Evolutionary conservation across 2,329 filamentous ascomycete species (phyloP).

Genomic region (Nemania abortiva): DNA sequence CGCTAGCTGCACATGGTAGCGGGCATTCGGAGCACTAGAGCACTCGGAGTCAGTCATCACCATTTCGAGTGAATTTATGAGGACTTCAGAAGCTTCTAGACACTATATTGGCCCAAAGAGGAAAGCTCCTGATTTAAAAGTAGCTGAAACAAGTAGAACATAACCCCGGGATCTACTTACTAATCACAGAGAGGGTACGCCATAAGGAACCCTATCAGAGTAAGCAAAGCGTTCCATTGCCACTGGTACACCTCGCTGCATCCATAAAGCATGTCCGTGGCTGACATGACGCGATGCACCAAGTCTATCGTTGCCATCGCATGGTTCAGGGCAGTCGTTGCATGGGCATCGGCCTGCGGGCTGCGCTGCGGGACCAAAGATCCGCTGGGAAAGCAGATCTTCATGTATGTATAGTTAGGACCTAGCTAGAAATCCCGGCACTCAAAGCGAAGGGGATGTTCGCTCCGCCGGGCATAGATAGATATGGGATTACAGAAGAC

Average conservation of each 20-base stretch:
- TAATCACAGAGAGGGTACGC: conserved; percentile 34
- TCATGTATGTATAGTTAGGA: background rate
- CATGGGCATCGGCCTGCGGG: conserved; percentile 31
- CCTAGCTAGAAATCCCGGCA: background rate
- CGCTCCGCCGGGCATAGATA: no score
- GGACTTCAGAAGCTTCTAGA: no score
- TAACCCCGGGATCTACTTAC: no score
- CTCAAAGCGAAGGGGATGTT: no score
- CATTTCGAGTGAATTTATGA: no score
- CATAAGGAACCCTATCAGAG: conserved; percentile 36
- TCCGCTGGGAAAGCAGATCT: conserved; percentile 31
- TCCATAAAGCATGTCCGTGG: conserved; percentile 33
- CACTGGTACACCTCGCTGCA: conserved; percentile 36
- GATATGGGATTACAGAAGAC: background rate
- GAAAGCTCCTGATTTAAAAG: no score
- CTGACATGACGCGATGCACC: conserved; percentile 36
- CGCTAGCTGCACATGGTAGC: conserved; percentile 28
- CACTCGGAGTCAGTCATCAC: no score
- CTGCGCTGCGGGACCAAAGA: conserved; percentile 24
- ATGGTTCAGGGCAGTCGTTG: conserved; percentile 31
- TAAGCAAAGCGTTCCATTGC: conserved; percentile 38
- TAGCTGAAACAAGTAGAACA: no score
- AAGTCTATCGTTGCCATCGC: conserved; percentile 33
- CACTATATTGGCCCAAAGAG: no score
- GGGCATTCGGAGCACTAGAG: conserved; percentile 24